phyloP scores from a whole-genome alignment of 1,284 basidiomycete genomes.

The Irpex sp. region DNA sequence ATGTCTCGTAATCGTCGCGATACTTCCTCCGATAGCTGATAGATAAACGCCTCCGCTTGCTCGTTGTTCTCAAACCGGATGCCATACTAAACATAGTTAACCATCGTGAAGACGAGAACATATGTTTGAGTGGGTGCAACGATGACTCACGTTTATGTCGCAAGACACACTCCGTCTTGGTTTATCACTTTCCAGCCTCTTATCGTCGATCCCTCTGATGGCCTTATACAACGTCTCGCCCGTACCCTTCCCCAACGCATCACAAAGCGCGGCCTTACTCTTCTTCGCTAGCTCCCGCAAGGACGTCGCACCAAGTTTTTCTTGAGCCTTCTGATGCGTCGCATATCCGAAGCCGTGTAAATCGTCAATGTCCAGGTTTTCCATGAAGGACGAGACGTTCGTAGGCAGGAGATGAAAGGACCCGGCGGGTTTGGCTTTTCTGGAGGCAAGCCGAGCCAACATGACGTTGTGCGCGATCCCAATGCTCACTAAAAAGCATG shows the following conservation, averaged over 20 bases:
- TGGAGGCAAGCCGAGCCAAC: slow-evolving; percentile 88
- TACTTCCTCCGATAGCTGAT: slow-evolving; percentile 76
- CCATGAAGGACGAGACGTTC: slow-evolving; percentile 59
- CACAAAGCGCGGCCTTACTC: slow-evolving; percentile 62
- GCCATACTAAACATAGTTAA: slow-evolving; percentile 67
- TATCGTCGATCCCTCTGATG: slow-evolving; percentile 80
- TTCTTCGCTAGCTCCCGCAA: slow-evolving; percentile 67
- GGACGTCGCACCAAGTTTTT: slow-evolving; percentile 72
- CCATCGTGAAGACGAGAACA: slow-evolving; percentile 13
- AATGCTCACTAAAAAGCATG: slow-evolving; percentile 64
- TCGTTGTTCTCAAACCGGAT: slow-evolving; percentile 86
- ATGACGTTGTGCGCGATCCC: slow-evolving; percentile 92
- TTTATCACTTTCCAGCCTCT: slow-evolving; percentile 79
- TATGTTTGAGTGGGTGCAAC: no score
- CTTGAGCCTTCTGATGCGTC: slow-evolving; percentile 66
- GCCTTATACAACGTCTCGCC: slow-evolving; percentile 86
- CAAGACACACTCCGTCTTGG: slow-evolving; percentile 85
- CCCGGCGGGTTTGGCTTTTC: slow-evolving; percentile 87
- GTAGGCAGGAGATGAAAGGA: slow-evolving; percentile 69
- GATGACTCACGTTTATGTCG: slow-evolving; percentile 79
- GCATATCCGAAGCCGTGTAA: slow-evolving; percentile 87
- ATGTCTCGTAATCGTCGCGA: slow-evolving; percentile 64
- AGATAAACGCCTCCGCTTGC: slow-evolving; percentile 78
- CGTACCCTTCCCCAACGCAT: slow-evolving; percentile 76
- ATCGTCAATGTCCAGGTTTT: slow-evolving; percentile 79